phyloP scores from a whole-genome alignment of 768 basidiomycete species.

The Boletellus sp. region DNA sequence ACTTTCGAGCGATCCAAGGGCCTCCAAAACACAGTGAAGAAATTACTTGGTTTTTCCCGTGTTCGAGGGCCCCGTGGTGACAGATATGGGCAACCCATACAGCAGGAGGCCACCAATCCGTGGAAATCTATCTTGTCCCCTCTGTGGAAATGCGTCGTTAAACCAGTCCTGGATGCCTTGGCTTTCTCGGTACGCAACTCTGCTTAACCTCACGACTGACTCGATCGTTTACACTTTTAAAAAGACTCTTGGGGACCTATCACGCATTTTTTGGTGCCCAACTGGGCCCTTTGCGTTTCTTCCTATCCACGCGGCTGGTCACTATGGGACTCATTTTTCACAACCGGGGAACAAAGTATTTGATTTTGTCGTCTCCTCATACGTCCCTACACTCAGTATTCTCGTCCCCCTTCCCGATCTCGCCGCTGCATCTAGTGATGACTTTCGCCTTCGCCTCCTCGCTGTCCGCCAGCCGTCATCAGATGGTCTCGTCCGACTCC shows the following conservation, averaged over 20 bases:
- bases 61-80: background rate
- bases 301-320: slow-evolving; percentile 4
- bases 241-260: background rate
- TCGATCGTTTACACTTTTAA: background rate
- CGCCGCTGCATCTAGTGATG: background rate
- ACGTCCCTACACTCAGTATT: slow-evolving; percentile 25
- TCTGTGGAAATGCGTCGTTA: slow-evolving; percentile 9
- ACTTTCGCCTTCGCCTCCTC: slow-evolving; percentile 2
- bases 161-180: slow-evolving; percentile 5
- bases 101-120: background rate
- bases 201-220: background rate
- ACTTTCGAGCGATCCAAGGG: background rate
- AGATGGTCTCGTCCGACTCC: slow-evolving; percentile 11
- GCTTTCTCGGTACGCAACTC: background rate
- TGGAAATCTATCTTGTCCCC: slow-evolving; percentile 5
- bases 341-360: background rate
- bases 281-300: slow-evolving; percentile 4
- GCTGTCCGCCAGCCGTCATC: slow-evolving; percentile 15
- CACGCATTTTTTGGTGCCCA: slow-evolving; percentile 4
- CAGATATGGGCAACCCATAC: background rate
- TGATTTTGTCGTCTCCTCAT: slow-evolving; percentile 18
- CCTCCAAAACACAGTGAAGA: background rate
- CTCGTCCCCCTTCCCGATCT: slow-evolving; percentile 1
- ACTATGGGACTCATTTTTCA: background rate
- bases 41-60: background rate